Evolutionary conservation across 2,329 filamentous ascomycete genomes (phyloP).

Genomic region (Xylaria sp.): DNA sequence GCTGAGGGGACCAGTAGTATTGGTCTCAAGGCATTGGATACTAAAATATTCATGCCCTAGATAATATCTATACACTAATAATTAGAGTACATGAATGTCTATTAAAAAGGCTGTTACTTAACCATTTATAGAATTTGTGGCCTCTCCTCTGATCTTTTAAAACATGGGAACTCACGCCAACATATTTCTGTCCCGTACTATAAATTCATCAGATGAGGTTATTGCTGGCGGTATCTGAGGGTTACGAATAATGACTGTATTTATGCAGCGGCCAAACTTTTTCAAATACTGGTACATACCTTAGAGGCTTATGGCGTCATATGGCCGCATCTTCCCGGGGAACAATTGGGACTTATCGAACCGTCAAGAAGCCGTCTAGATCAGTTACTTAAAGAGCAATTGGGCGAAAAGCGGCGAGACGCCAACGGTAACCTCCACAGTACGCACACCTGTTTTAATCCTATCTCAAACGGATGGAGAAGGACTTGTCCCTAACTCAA

Average conservation of each 20-base stretch:
- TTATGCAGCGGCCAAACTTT: not conserved
- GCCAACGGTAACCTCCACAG: conserved; percentile 32
- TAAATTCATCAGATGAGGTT: not conserved
- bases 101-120: too few species aligned
- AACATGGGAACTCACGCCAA: not conserved
- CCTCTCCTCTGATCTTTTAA: not conserved
- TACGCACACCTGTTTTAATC: conserved; percentile 26
- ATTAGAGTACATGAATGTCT: not conserved
- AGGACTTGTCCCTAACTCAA: conserved; percentile 31
- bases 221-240: conserved; percentile 10
- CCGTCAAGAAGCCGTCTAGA: too few species aligned
- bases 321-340: not conserved
- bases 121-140: not conserved
- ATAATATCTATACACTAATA: not conserved
- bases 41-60: conserved; percentile 4
- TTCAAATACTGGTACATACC: not conserved
- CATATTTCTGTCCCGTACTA: not conserved
- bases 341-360: not conserved
- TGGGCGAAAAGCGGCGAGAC: not conserved
- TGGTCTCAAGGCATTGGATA: conserved; percentile 21
- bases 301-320: not conserved
- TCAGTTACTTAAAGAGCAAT: not conserved
- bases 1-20: conserved; percentile 1
- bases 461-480: conserved; percentile 28
- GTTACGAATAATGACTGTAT: not conserved